Conservation (phyloP, 2,329 filamentous ascomycete genomes). For the Scytalidium lignicola region DNA sequence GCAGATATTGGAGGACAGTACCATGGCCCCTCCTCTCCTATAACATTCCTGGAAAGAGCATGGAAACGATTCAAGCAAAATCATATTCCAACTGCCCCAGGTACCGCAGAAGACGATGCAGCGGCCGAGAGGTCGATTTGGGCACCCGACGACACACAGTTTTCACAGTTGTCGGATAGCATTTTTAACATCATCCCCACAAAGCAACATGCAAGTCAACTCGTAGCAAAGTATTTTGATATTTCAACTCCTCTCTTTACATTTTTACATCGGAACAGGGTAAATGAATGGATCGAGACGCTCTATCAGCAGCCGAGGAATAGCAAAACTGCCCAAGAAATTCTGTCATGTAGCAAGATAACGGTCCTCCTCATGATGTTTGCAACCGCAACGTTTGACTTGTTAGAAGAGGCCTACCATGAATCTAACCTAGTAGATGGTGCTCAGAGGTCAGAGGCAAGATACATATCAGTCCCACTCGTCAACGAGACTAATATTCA, state of each 20-base stretch:
- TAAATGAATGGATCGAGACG: slow-evolving; percentile 40
- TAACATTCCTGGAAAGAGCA: slow-evolving; percentile 50
- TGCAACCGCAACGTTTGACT: slow-evolving; percentile 35
- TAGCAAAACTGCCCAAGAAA: too few relatives aligned
- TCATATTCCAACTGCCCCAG: too few relatives aligned
- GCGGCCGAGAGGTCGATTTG: slow-evolving; percentile 8
- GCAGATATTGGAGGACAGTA: slow-evolving; percentile 41
- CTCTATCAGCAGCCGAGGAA: too few relatives aligned
- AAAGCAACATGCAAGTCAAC: too few relatives aligned
- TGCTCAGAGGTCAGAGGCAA: neutral
- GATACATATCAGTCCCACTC: neutral
- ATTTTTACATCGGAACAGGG: slow-evolving; percentile 49
- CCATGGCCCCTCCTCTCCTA: slow-evolving; percentile 47
- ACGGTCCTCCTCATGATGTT: slow-evolving; percentile 43
- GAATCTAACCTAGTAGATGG: neutral
- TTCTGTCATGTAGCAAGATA: slow-evolving; percentile 24
- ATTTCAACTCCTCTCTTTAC: slow-evolving; percentile 56
- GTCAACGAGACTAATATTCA: neutral
- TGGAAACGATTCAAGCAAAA: slow-evolving; percentile 43
- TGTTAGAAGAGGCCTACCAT: slow-evolving; percentile 31
- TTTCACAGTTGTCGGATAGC: too few relatives aligned
- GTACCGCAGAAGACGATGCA: too few relatives aligned
- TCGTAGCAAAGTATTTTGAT: slow-evolving; percentile 50
- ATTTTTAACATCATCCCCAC: too few relatives aligned
- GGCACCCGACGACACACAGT: slow-evolving; percentile 18